Conservation (phyloP, 2,329 filamentous ascomycete species). For the Colletotrichum trifolii region DNA sequence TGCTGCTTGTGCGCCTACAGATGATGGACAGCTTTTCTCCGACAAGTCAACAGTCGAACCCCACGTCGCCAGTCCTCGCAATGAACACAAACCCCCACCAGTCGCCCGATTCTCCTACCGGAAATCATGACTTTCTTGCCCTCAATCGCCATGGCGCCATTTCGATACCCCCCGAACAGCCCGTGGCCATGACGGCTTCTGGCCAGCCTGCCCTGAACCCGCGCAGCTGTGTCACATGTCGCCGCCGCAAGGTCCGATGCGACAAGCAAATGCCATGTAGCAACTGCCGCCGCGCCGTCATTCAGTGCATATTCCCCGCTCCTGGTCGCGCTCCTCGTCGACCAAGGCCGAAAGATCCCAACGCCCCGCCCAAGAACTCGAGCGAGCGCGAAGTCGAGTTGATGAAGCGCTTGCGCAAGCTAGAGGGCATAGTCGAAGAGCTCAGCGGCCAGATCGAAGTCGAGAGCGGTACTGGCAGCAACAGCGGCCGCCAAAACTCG, state of each 20-base stretch:
- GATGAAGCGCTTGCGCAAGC: constrained; percentile 75
- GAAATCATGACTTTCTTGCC: constrained; percentile 26
- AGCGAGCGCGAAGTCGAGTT: constrained; percentile 75
- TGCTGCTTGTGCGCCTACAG: not conserved
- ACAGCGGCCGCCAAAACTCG: constrained; percentile 37
- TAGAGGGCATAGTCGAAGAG: constrained; percentile 81
- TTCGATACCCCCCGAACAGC: constrained; percentile 35
- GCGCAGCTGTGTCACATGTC: constrained; percentile 62
- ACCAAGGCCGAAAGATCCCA: constrained; percentile 72
- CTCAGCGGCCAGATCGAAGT: constrained; percentile 72
- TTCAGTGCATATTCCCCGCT: constrained; percentile 79
- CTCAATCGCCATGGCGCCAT: constrained; percentile 33
- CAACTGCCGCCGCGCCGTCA: constrained; percentile 77
- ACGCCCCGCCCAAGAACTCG: constrained; percentile 68
- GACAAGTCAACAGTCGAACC: constrained; percentile 28
- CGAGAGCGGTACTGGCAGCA: constrained; percentile 47
- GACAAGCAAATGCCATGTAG: constrained; percentile 82
- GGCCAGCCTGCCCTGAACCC: constrained; percentile 54
- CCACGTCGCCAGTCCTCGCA: constrained; percentile 19
- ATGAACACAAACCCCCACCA: constrained; percentile 28
- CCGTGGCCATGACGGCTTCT: constrained; percentile 34
- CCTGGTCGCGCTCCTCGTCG: constrained; percentile 79
- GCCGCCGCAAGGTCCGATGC: constrained; percentile 77
- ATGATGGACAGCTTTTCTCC: constrained; percentile 27
- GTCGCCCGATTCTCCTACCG: constrained; percentile 29